These are phyloP conservation scores for Lactarius sp. DNA, from an alignment of 768 basidiomycete genomes.

Conservation along the genomic window DNA sequence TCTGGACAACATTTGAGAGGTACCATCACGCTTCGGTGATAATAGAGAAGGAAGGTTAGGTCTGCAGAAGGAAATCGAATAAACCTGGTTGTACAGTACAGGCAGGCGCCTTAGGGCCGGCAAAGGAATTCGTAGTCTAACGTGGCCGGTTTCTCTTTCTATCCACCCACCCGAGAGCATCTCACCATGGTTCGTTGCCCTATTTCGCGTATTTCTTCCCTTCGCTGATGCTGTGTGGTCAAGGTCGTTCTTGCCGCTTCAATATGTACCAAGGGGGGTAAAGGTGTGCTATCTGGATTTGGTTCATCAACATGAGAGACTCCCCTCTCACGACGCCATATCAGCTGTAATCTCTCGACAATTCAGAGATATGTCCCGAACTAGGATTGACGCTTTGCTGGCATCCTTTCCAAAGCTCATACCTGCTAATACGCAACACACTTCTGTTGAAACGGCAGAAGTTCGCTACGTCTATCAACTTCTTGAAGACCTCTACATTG, in stretches of 20 bases:
- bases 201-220: not conserved
- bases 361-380: slow-evolving; percentile 88
- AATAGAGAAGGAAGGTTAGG: too few species aligned
- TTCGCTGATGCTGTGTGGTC: not conserved
- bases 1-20: too few species aligned
- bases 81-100: too few species aligned
- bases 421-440: slow-evolving; percentile 90
- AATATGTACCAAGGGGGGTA: slow-evolving; percentile 92
- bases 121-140: not conserved
- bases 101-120: slow-evolving; percentile 14
- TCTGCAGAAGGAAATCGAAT: too few species aligned
- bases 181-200: slow-evolving; percentile 15
- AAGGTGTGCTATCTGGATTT: slow-evolving; percentile 49
- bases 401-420: slow-evolving; percentile 98
- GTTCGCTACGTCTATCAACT: slow-evolving; percentile 97
- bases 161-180: not conserved
- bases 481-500: slow-evolving; percentile 92
- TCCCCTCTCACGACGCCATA: not conserved
- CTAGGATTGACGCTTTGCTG: slow-evolving; percentile 91
- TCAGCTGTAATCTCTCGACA: slow-evolving; percentile 94
- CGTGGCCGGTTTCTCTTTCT: not conserved
- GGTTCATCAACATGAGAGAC: not conserved
- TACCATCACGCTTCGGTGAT: too few species aligned
- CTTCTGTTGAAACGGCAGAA: slow-evolving; percentile 92
- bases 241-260: slow-evolving; percentile 92